These are phyloP conservation scores for Candida wancherniae DNA, from an alignment of 805 yeast genomes.

Conservation along the genomic window DNA sequence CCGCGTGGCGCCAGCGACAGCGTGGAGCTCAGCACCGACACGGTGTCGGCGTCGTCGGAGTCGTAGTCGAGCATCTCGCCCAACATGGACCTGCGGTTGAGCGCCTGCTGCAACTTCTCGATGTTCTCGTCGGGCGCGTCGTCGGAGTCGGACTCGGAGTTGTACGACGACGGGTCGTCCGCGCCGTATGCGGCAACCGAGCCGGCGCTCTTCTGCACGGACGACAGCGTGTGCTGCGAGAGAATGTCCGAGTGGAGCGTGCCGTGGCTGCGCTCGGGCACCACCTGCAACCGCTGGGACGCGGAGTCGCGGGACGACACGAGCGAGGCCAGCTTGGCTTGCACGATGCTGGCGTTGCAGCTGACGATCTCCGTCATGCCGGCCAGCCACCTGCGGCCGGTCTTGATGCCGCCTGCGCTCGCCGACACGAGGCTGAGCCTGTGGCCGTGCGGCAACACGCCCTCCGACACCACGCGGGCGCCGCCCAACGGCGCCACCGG, in stretches of 20 bases:
- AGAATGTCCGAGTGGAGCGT: constrained; percentile 4
- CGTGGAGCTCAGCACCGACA: constrained; percentile 6
- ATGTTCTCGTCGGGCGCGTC: constrained; percentile 12
- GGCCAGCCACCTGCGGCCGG: constrained; percentile 8
- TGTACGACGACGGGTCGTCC: not conserved
- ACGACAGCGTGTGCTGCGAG: not conserved
- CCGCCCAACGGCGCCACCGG: constrained; percentile 2
- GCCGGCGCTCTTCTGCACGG: not conserved
- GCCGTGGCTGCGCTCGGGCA: too few species aligned
- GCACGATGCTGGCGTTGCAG: constrained; percentile 7
- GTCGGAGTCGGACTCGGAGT: constrained; percentile 3
- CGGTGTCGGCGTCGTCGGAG: constrained; percentile 22
- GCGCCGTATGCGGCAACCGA: not conserved
- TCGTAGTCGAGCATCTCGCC: constrained; percentile 43
- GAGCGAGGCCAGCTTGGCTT: constrained; percentile 3
- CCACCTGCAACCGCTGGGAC: constrained; percentile 3
- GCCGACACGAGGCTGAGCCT: not conserved
- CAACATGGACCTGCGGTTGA: constrained; percentile 37
- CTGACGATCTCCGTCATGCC: constrained; percentile 7
- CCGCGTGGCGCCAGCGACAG: not conserved
- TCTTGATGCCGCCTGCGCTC: not conserved
- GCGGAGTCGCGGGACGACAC: constrained; percentile 4
- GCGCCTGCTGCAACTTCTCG: constrained; percentile 23
- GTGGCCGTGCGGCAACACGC: not conserved
- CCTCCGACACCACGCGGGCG: not conserved